Evolutionary conservation across 2,329 filamentous ascomycete genomes (phyloP).

Genomic region (Penicillium frequentans): DNA sequence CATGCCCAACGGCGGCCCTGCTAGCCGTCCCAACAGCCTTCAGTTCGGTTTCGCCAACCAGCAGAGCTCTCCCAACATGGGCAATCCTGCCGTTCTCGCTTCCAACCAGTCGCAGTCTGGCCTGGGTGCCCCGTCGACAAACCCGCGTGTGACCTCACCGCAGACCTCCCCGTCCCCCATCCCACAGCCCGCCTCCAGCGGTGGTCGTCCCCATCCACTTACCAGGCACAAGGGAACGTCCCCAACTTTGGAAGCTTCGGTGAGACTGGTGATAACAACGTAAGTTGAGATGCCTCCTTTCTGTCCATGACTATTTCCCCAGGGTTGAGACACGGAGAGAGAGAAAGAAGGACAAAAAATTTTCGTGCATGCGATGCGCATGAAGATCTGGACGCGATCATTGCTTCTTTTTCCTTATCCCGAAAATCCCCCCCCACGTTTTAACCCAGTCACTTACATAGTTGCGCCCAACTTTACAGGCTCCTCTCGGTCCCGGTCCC

Average conservation of each 20-base stretch:
- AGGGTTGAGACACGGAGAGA: background rate
- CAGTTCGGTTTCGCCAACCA: conserved; percentile 78
- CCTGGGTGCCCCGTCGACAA: conserved; percentile 52
- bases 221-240: conserved; percentile 69
- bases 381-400: conserved; percentile 9
- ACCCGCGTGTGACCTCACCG: conserved; percentile 77
- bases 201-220: conserved; percentile 77
- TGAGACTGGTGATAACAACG: conserved; percentile 66
- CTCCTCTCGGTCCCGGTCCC: conserved; percentile 59
- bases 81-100: conserved; percentile 56
- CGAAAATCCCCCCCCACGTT: conserved; percentile 7
- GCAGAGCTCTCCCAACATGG: conserved; percentile 61
- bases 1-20: conserved; percentile 73
- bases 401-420: conserved; percentile 18
- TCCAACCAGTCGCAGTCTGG: conserved; percentile 40
- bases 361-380: background rate
- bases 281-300: conserved; percentile 49
- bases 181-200: conserved; percentile 80
- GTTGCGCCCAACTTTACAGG: conserved; percentile 66
- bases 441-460: conserved; percentile 49
- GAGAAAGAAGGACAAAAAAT: background rate
- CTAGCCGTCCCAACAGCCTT: conserved; percentile 59
- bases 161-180: conserved; percentile 90
- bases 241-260: conserved; percentile 81
- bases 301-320: background rate